Base-by-base conservation (phyloP, 129 eudicot genomes). In the Artemisia tridentata region DNA sequence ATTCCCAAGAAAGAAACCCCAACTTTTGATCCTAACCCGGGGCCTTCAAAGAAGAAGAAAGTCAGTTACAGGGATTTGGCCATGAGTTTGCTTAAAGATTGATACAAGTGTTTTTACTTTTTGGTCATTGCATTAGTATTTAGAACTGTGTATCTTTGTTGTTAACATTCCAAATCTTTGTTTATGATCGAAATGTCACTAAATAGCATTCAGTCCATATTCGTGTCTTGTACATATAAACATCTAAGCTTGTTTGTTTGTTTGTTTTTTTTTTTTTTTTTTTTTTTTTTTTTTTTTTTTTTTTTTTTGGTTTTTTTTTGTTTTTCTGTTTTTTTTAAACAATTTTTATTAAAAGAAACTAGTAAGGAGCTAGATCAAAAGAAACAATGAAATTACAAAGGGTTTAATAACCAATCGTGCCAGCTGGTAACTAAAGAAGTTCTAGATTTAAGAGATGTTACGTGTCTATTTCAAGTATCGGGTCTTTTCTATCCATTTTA, bases 31-130 rank as follows among this genome's bases (percentile, higher is more conserved):
- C 67, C 77, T 5, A 70, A 74, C 54, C 72, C 71, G 3, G 79
- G 66, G 52, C 91, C 86, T 41, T 77, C 76, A 10, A 83, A 85
- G 91, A 87, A 85, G 68, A 90, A 85, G 84, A 90, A 75, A 75
- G 95, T 90, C 20, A 89, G 92, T 72, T 89, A 82, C 56, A 86
- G 64, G 75, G 97, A 91, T 41, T 63, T 86, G 67, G 97, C 84
- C 2, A 63, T 58, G 60, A 76, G 80, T 41, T 65, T 86, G 67
- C 92, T 88, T 45, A 81, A 71, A 71, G 86, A 84, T 57, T 90
- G 74, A 77, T 67, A 13, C 31, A 20, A 20, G 11, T 27, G 46
- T 27, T 27, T 23, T 29, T 29, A 29, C 34, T 4, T 29, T 23
- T 25, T 11, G 9, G 65, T 15, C 65, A 12, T 45, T 14, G 8